Evolutionary conservation across 2,329 filamentous ascomycete genomes (phyloP), one percentile per base, ranked within the genome.

Genomic region (Arthrobotrys sphaeroides): DNA sequence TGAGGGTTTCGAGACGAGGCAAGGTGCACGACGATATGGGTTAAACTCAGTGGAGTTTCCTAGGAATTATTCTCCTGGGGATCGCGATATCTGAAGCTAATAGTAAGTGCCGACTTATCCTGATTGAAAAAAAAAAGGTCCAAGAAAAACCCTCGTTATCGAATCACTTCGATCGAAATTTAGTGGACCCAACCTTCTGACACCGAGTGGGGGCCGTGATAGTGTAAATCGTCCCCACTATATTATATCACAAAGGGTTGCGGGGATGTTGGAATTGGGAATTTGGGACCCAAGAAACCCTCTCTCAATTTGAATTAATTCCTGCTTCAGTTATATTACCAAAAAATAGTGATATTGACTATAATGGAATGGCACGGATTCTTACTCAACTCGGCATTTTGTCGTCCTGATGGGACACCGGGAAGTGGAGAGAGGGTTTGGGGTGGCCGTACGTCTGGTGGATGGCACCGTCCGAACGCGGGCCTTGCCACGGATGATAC

Each of bases 221-320:
- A 66, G 33, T 51, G 57, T 28, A 47, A 43, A 18, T 22, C 5
- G 7, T 60, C 55, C 55, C 38, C 33, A 49, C 40, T 36, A 62
- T 66, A 53, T 38, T 24, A 55, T 59, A 22, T 59, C 18, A 73
- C 36, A 73, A 40, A 49, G 49, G 49, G 70, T 74, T 74, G 70
- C 61, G 61, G 62, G 70, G 70, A 68, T 61, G 70, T 74, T 74
- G 69, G 49, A 74, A 74, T 57, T 57, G 43, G 36, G 13, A 40
- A n/a, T n/a, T n/a, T n/a, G n/a, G n/a, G n/a, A n/a, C n/a, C n/a
- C n/a, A 13, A 33, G 9, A 12, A 16, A 22, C 38, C 45, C 42
- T 60, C n/a, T n/a, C 59, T 60, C 60, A 65, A 49, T 64, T 51
- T 73, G 51, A 55, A 55, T 55, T 55, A 38, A 55, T 38, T 55